Conservation (phyloP, 768 basidiomycete genomes). For the Pleurotus sapidus region DNA sequence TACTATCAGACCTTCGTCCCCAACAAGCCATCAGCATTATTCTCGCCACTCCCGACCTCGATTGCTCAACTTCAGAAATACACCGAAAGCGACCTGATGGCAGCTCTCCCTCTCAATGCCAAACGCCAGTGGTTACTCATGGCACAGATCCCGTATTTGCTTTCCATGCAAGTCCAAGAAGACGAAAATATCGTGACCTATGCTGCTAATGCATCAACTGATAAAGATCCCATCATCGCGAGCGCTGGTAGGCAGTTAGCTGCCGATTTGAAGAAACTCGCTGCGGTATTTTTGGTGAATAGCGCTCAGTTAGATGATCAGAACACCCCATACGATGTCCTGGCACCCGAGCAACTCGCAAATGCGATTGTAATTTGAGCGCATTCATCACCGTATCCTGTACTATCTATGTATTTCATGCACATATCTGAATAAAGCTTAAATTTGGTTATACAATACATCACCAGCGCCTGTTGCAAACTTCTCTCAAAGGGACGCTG, state of each 20-base stretch:
- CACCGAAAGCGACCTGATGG: constrained; percentile 17
- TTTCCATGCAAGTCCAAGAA: constrained; percentile 23
- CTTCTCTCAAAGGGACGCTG: too few relatives aligned
- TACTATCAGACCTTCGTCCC: constrained; percentile 30
- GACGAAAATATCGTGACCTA: constrained; percentile 22
- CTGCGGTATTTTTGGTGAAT: constrained; percentile 10
- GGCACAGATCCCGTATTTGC: constrained; percentile 26
- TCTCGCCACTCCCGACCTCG: constrained; percentile 18
- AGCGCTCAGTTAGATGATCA: constrained; percentile 26
- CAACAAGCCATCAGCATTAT: constrained; percentile 26
- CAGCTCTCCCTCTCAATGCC: constrained; percentile 19
- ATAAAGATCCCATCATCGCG: constrained; percentile 9
- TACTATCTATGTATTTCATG: too few relatives aligned
- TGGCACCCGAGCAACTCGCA: constrained; percentile 23
- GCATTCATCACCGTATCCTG: too few relatives aligned
- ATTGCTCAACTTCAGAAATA: constrained; percentile 16
- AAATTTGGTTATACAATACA: too few relatives aligned
- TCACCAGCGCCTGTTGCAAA: too few relatives aligned
- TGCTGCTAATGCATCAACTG: constrained; percentile 13
- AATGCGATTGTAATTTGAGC: constrained; percentile 23
- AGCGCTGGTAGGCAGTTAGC: constrained; percentile 21
- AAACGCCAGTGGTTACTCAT: constrained; percentile 23
- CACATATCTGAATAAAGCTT: too few relatives aligned
- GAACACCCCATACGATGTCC: constrained; percentile 22
- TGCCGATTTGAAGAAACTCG: constrained; percentile 17